Base-by-base conservation (phyloP, 306 rosid species). In the Trichosanthes truncata region DNA sequence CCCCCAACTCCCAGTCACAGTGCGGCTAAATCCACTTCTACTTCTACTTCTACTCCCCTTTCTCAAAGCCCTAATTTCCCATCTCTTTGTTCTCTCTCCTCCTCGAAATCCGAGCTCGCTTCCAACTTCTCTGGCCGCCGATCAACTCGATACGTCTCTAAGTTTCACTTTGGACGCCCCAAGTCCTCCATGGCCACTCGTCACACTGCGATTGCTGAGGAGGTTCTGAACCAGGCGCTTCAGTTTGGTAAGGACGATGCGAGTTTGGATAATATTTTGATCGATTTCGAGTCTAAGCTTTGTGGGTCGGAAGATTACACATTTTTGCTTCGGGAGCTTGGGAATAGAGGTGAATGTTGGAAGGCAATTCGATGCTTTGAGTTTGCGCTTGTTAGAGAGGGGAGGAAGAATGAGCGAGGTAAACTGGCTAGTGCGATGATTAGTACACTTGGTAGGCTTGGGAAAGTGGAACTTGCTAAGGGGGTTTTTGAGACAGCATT, bases 361-460 rank as follows among this genome's bases (percentile, higher is more conserved):
- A 86, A 86, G 66, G 93, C 89, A 0, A 72, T 79, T 78, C 74
- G 59, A 84, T 89, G 92, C 48, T 92, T 86, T 80, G 93, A 92
- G 61, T 95, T 95, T 67, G 90, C 94, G 3, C 83, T 92, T 49
- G 80, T 77, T 75, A 88, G 87, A 81, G 91, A 85, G 82, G 79
- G 81, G 41, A 89, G 86, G 79, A 87, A 74, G 79, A 84, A 84
- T 76, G 89, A 85, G 23, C 91, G 81, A 45, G 98, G 98, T 53
- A 92, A 90, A 81, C 55, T 95, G 46, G 92, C 97, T 2, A 91
- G 97, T 74, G 83, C 96, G 3, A 92, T 91, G 91, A 95, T 95
- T 78, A 90, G 98, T 71, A 89, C 92, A 4, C 97, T 95, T 81
- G 98, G 98, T 29, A 89, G 89, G 92, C 65, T 92, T n/a, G 94